Base-by-base conservation (phyloP, 768 basidiomycete genomes). In the Zangia roseola region DNA sequence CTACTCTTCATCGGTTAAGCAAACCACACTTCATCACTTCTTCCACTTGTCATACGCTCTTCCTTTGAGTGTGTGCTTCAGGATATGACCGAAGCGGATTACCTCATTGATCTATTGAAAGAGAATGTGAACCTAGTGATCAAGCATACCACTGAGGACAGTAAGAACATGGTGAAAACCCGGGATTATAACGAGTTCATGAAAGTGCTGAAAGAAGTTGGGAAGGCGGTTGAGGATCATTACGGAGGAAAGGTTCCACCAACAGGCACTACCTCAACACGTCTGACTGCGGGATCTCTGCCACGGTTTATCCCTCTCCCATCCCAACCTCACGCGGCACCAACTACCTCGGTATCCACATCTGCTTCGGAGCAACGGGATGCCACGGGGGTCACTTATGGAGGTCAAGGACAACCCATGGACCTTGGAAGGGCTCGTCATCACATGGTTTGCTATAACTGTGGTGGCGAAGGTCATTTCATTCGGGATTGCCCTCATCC, bases 351-450 rank as follows among this genome's bases (percentile, higher is more conserved):
- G n/a, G n/a, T n/a, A n/a, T n/a, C n/a, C n/a, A n/a, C n/a, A n/a
- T n/a, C n/a, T n/a, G n/a, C n/a, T n/a, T n/a, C n/a, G n/a, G n/a
- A n/a, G n/a, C n/a, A n/a, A n/a, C n/a, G n/a, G n/a, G n/a, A n/a
- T n/a, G n/a, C n/a, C n/a, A n/a, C n/a, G n/a, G n/a, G n/a, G n/a
- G n/a, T n/a, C n/a, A n/a, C n/a, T n/a, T n/a, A n/a, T n/a, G n/a
- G n/a, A n/a, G 56, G 58, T 4, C 50, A 45, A 7, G 58, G 58
- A 10, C 49, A 57, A 31, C 53, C 50, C 16, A 60, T 58, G 56
- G 58, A 60, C 19, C 12, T 60, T 1, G 50, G 52, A 34, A 35
- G 36, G 8, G 37, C 45, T 8, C 40, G 49, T 39, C 2, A 23
- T 5, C 41, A 50, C 20, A 42, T 50, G 10, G 23, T 30, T 10